Conservation (phyloP, 2,329 filamentous ascomycete genomes). For the Hysterium pulicare region DNA sequence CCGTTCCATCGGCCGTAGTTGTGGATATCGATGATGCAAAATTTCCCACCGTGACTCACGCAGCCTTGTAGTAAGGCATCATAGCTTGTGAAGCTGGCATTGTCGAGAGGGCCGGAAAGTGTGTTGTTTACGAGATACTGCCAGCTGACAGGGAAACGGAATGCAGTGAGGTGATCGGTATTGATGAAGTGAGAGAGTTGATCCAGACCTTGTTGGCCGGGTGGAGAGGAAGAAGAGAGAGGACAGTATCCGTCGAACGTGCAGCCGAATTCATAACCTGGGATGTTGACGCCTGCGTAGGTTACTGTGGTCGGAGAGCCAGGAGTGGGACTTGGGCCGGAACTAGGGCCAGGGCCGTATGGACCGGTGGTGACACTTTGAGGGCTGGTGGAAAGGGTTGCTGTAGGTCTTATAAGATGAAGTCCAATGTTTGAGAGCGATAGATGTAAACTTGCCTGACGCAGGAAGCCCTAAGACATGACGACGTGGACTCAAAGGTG, state of each 20-base stretch:
- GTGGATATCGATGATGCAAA: slow-evolving; percentile 23
- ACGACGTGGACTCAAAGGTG: too few relatives aligned
- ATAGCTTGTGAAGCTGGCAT: slow-evolving; percentile 19
- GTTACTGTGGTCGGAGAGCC: not conserved
- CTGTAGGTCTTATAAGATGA: too few relatives aligned
- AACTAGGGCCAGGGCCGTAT: too few relatives aligned
- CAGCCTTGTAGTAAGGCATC: slow-evolving; percentile 27
- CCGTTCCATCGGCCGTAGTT: slow-evolving; percentile 20
- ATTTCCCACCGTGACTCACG: slow-evolving; percentile 17
- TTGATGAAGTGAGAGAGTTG: slow-evolving; percentile 4
- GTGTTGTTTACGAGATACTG: slow-evolving; percentile 22
- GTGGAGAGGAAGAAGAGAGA: slow-evolving; percentile 26
- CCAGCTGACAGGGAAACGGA: slow-evolving; percentile 10
- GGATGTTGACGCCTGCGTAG: slow-evolving; percentile 20
- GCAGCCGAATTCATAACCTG: slow-evolving; percentile 33
- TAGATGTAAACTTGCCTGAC: too few relatives aligned
- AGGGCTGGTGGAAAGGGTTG: too few relatives aligned
- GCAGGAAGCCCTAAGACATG: too few relatives aligned
- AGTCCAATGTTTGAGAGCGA: too few relatives aligned
- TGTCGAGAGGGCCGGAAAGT: slow-evolving; percentile 23
- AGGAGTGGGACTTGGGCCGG: too few relatives aligned
- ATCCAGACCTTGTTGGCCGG: slow-evolving; percentile 14
- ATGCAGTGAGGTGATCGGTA: slow-evolving; percentile 16
- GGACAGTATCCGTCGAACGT: slow-evolving; percentile 41
- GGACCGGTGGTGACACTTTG: too few relatives aligned